A percentile compares a stretch with the other conserved stretches of the same genome.
These are phyloP conservation scores for Macrotyloma uniflorum DNA, from an alignment of 306 rosid species.

Conservation along the genomic window DNA sequence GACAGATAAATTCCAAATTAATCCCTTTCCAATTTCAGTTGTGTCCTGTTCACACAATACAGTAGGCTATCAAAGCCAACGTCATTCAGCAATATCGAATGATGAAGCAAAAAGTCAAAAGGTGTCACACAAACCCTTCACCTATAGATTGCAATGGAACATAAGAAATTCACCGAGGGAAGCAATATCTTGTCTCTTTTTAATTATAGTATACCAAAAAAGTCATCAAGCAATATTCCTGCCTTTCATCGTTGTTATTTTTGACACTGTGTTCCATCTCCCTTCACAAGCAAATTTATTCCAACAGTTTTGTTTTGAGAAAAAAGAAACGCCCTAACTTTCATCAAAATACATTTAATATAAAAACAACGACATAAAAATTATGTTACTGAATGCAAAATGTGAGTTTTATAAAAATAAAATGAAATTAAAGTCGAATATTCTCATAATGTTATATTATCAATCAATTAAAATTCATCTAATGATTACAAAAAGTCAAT, in stretches of 20 bases:
- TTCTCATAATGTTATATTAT: not conserved
- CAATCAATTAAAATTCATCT: not conserved
- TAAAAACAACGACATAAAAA: too few species aligned
- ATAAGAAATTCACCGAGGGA: not conserved
- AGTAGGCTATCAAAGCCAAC: not conserved
- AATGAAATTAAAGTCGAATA: not conserved
- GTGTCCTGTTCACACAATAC: not conserved
- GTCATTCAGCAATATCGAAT: not conserved
- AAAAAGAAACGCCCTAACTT: not conserved
- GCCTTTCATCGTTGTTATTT: not conserved
- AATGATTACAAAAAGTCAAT: not conserved
- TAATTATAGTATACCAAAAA: not conserved
- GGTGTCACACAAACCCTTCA: not conserved
- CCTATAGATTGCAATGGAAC: not conserved
- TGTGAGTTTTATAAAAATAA: not conserved
- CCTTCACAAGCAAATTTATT: not conserved
- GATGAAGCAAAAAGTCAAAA: not conserved
- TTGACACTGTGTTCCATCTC: not conserved
- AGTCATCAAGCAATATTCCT: not conserved
- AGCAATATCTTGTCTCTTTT: not conserved
- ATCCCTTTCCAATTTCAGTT: not conserved
- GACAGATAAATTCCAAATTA: not conserved
- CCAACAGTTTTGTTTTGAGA: not conserved
- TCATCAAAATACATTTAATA: conserved; percentile 8
- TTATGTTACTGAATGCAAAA: not conserved